Conservation (phyloP, 257 asterid genomes). For the Lycium barbarum region DNA sequence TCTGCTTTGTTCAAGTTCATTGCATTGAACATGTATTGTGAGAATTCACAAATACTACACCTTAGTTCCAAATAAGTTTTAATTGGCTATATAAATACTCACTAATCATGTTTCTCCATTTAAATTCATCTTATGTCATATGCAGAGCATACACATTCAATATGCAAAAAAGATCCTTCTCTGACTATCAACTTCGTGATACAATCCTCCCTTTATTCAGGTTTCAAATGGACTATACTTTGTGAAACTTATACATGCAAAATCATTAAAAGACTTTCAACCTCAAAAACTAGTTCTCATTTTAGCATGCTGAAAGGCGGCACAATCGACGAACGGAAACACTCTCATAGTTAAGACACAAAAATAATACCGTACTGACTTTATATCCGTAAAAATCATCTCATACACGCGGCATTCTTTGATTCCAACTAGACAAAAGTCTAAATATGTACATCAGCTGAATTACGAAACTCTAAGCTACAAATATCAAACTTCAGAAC, state of each 20-base stretch:
- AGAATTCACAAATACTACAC: not conserved
- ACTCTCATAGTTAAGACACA: not conserved
- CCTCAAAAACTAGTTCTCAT: not conserved
- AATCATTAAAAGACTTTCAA: not conserved
- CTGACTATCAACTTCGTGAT: not conserved
- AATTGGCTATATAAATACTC: not conserved
- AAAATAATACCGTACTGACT: not conserved
- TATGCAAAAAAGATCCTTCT: not conserved
- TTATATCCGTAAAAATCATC: not conserved
- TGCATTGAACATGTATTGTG: not conserved
- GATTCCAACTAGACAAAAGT: not conserved
- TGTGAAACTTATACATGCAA: not conserved
- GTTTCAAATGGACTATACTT: not conserved
- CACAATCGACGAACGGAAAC: not conserved
- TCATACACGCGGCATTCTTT: not conserved
- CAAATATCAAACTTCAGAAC: not conserved
- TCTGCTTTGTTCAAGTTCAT: not conserved
- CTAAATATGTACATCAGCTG: constrained; percentile 2
- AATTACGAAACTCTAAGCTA: not conserved
- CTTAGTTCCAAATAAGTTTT: not conserved
- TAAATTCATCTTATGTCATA: not conserved
- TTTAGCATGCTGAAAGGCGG: not conserved
- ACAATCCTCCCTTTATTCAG: not conserved
- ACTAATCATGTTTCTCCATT: too few species aligned
- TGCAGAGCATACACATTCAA: not conserved